Percentiles rank a stretch among this genome's conserved stretches.
Evolutionary conservation across 2,329 filamentous ascomycete genomes (phyloP).

Genomic region (Colletotrichum acutatum): DNA sequence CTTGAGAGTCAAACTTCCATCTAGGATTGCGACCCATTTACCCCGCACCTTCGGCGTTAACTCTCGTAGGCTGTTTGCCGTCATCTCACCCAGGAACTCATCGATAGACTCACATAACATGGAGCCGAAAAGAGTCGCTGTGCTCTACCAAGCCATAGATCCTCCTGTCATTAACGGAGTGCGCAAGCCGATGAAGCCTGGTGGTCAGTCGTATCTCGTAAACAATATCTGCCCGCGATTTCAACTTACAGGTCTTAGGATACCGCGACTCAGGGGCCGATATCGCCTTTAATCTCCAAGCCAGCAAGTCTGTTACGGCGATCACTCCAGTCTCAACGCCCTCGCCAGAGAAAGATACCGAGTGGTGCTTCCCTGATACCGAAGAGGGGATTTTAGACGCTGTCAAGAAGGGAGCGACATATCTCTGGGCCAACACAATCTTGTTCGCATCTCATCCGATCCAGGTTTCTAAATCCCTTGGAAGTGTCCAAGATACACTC

Average conservation of each 20-base stretch:
- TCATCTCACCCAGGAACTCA: not conserved
- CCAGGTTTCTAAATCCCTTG: slow-evolving; percentile 51
- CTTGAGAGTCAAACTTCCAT: no score
- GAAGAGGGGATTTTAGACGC: slow-evolving; percentile 54
- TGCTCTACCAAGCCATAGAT: slow-evolving; percentile 58
- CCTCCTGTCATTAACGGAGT: slow-evolving; percentile 59
- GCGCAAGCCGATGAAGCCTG: slow-evolving; percentile 60
- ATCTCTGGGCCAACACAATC: slow-evolving; percentile 63
- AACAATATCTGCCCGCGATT: no score
- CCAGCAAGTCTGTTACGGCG: slow-evolving; percentile 43
- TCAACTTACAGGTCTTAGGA: slow-evolving; percentile 42
- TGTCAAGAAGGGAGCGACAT: slow-evolving; percentile 52
- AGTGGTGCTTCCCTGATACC: slow-evolving; percentile 57
- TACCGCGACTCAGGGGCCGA: slow-evolving; percentile 61
- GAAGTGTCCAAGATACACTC: slow-evolving; percentile 43
- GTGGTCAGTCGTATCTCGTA: slow-evolving; percentile 43
- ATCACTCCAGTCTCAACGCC: slow-evolving; percentile 45
- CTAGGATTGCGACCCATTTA: not conserved
- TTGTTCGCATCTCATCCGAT: slow-evolving; percentile 60
- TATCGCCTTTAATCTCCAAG: slow-evolving; percentile 54
- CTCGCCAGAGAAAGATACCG: slow-evolving; percentile 42
- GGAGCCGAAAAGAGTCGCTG: slow-evolving; percentile 45
- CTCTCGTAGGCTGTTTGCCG: not conserved
- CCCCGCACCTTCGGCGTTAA: no score
- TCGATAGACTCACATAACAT: not conserved